Percentiles rank a stretch among this genome's conserved stretches.
Conservation (phyloP, 2,329 filamentous ascomycete genomes). For the Apiospora saccharicola region DNA sequence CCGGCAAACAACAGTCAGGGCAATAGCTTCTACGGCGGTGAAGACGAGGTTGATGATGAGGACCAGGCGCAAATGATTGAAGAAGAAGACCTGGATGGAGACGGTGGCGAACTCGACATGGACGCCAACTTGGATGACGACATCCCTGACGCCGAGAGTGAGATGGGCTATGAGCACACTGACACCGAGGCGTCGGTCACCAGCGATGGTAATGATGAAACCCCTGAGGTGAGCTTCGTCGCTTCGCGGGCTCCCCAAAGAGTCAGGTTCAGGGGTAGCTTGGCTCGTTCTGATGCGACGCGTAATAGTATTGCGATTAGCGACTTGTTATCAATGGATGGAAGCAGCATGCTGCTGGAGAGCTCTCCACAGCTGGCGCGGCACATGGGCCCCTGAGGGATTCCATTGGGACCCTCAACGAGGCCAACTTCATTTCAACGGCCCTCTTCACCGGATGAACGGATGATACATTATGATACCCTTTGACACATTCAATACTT, state of each 20-base stretch:
- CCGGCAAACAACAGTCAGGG: conserved; percentile 59
- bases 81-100: conserved; percentile 61
- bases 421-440: background rate
- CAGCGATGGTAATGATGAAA: conserved; percentile 55
- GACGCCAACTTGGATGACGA: conserved; percentile 76
- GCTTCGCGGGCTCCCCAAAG: conserved; percentile 40
- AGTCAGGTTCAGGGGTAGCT: conserved; percentile 45
- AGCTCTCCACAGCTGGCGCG: conserved; percentile 61
- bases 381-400: conserved; percentile 28
- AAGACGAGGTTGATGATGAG: conserved; percentile 63
- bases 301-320: conserved; percentile 65
- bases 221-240: conserved; percentile 48
- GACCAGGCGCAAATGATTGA: conserved; percentile 66
- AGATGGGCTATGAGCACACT: conserved; percentile 76
- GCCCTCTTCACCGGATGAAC: background rate
- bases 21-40: conserved; percentile 59
- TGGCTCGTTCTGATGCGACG: conserved; percentile 50
- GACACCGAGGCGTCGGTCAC: conserved; percentile 73
- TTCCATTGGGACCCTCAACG: background rate
- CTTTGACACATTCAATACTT: conserved; percentile 3
- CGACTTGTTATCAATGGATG: conserved; percentile 62
- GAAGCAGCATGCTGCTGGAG: conserved; percentile 59
- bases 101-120: conserved; percentile 59
- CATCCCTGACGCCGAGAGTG: conserved; percentile 70
- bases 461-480: conserved; percentile 8